Percentiles rank a stretch among this genome's conserved stretches.
Conservation (phyloP, 768 basidiomycete genomes). For the Cystofilobasidium bisporidii region DNA sequence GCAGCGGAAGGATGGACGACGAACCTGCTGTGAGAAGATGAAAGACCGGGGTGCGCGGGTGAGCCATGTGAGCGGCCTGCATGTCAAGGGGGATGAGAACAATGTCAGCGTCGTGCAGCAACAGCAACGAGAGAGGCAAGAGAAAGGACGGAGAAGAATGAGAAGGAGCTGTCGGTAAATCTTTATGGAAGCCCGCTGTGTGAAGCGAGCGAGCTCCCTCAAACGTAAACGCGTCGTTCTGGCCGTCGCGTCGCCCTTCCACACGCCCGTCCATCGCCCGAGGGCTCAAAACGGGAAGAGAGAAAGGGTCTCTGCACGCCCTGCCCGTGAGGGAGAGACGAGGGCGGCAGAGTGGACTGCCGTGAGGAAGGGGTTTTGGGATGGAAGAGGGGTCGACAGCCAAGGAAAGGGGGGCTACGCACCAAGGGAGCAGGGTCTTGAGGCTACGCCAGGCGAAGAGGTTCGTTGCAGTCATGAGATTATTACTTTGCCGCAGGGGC, state of each 20-base stretch:
- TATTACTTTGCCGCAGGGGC: neutral
- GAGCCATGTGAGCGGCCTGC: too few relatives aligned
- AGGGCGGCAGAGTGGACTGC: neutral
- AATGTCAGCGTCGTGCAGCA: neutral
- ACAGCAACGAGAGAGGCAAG: neutral
- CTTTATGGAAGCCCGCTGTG: slow-evolving; percentile 12
- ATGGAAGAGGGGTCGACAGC: too few relatives aligned
- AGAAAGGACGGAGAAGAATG: neutral
- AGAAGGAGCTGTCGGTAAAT: slow-evolving; percentile 4
- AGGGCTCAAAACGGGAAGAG: too few relatives aligned
- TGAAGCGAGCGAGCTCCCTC: slow-evolving; percentile 2
- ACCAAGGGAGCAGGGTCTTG: too few relatives aligned
- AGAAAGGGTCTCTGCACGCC: too few relatives aligned
- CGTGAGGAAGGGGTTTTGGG: too few relatives aligned
- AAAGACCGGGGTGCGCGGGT: neutral
- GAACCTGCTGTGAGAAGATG: neutral
- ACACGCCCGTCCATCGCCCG: too few relatives aligned
- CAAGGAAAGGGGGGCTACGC: too few relatives aligned
- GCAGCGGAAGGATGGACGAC: neutral
- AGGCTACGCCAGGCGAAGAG: too few relatives aligned
- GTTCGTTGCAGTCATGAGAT: too few relatives aligned
- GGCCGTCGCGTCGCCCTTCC: neutral
- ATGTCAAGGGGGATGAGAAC: too few relatives aligned
- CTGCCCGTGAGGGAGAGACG: neutral
- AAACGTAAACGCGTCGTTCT: slow-evolving; percentile 6